Evolutionary conservation across 176 grass and related monocot genomes (phyloP), one percentile per base, ranked within the genome.

Genomic region (Chrysopogon serrulatus): DNA sequence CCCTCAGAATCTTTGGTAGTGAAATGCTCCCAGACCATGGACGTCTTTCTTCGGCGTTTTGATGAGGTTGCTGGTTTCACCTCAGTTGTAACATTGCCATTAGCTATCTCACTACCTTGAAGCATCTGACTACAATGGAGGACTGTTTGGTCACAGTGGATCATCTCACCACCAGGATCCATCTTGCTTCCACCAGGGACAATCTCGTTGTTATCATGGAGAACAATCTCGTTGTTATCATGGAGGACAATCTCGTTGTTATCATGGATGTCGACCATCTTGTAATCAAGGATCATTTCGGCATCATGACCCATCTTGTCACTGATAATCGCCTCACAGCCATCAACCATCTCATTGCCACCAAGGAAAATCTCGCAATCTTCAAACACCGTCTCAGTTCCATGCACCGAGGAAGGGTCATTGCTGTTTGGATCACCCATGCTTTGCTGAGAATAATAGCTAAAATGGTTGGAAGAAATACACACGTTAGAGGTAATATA

Each of bases 11-110:
- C 41, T 47, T 73, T 0, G 30, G 43, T 32, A 49, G 71, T 31
- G 43, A 73, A 73, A 73, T 73, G 71, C 27, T 73, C 71, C 71
- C 71, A 73, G 71, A 73, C 27, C 15, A 73, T 32, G 42, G 71
- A 73, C 41, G 26, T 72, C 68, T 73, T 48, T 19, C 71, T 73
- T 44, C 39, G 23, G 40, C 68, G 24, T 3, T 24, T 71, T 27
- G 23, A 8, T 13, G 68, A 15, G 36, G 39, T 71, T 27, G 5
- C 24, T 45, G 24, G n/a, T 45, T 41, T 18, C 14, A 30, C 2
- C 40, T 44, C 6, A 18, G 36, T 23, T 0, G 23, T 71, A 1
- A 17, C 40, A 71, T 73, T 21, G 5, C 42, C 70, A 48, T 10
- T 30, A 5, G 1, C 16, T 28, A 48, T 31, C 70, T 27, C 8